Percentiles rank a stretch among this genome's conserved stretches.
phyloP scores from a whole-genome alignment of 225 moss, liverwort and hornwort genomes.

The Straminergon stramineum region DNA sequence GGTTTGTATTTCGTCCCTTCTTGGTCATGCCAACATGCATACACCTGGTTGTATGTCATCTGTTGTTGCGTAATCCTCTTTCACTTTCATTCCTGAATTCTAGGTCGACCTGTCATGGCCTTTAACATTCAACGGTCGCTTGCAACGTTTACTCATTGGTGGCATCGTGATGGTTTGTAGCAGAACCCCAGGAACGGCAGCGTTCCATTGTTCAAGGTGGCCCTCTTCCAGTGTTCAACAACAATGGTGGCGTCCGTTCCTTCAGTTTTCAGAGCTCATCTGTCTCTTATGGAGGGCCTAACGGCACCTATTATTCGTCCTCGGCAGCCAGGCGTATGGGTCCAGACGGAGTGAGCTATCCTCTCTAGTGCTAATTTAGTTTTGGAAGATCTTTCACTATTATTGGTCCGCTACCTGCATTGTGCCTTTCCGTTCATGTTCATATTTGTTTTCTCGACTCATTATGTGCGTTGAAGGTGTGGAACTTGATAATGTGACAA shows the following conservation, averaged over 20 bases:
- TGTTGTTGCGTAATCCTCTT: not conserved
- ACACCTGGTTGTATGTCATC: not conserved
- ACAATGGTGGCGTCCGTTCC: conserved; percentile 13
- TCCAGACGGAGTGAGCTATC: conserved; percentile 40
- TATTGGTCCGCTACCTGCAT: not conserved
- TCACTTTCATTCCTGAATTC: not conserved
- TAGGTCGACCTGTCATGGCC: not conserved
- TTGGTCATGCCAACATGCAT: not conserved
- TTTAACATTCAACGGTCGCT: not conserved
- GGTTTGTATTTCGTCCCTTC: conserved; percentile 26
- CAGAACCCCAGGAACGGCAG: conserved; percentile 23
- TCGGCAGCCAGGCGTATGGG: conserved; percentile 48
- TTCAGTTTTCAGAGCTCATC: conserved; percentile 56
- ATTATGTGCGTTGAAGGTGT: not conserved
- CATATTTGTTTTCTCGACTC: not conserved
- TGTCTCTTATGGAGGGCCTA: conserved; percentile 50
- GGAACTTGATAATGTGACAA: not conserved
- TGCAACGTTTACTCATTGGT: not conserved
- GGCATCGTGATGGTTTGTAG: not conserved
- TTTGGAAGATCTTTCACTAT: not conserved
- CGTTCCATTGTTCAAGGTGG: conserved; percentile 23
- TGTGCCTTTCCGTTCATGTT: not conserved
- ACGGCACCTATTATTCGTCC: conserved; percentile 39
- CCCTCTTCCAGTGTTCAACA: conserved; percentile 14
- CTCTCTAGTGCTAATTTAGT: not conserved